Conservation (phyloP, 75 land plant genomes). For the Pinus taeda region DNA sequence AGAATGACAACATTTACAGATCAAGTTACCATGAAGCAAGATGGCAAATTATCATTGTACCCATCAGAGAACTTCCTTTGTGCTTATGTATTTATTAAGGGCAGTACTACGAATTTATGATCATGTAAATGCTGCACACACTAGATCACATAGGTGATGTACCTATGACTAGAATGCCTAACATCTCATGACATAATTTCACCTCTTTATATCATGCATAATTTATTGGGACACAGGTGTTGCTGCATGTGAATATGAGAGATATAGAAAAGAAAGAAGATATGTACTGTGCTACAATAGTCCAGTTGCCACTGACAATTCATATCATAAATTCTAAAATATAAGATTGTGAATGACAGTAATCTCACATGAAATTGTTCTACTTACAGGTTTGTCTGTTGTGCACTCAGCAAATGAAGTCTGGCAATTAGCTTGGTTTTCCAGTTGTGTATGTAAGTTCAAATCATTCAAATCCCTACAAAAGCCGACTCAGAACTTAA, state of each 20-base stretch:
- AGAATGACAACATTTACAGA: background rate
- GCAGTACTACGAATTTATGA: background rate
- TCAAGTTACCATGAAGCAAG: background rate
- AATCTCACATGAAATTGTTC: background rate
- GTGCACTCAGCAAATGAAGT: background rate
- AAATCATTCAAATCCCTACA: constrained; percentile 2
- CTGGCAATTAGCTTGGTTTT: constrained; percentile 3
- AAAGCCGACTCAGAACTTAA: background rate
- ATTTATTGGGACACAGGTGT: too few species aligned
- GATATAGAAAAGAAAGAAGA: too few species aligned
- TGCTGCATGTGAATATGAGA: too few species aligned
- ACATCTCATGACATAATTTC: background rate
- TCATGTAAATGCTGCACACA: background rate
- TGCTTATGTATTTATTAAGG: background rate
- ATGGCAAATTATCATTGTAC: background rate
- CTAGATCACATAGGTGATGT: background rate
- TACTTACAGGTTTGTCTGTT: constrained; percentile 2
- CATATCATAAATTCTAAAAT: background rate
- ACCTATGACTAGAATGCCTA: background rate
- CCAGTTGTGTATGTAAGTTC: constrained; percentile 3
- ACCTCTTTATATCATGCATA: too few species aligned
- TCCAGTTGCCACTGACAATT: background rate
- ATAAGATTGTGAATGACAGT: background rate
- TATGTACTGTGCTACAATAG: too few species aligned
- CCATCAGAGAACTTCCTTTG: background rate